phyloP scores from a whole-genome alignment of 148 eudicot genomes.

The Polygonum aviculare region DNA sequence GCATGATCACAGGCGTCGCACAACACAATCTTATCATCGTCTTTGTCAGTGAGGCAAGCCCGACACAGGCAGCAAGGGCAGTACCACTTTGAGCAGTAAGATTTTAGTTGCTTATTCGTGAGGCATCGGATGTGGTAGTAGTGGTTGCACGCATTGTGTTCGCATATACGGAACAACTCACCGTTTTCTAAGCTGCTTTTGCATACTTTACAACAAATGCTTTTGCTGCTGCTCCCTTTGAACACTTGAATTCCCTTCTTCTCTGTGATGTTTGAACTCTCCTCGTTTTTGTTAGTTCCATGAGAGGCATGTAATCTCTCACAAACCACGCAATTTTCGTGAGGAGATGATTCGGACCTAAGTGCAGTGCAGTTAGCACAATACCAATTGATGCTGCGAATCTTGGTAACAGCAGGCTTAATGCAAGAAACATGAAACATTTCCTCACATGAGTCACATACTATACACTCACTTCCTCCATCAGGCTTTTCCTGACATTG shows the following conservation, averaged over 20 bases:
- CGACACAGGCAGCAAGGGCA: conserved; percentile 94
- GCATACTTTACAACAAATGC: conserved; percentile 44
- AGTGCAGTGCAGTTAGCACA: conserved; percentile 54
- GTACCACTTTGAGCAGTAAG: conserved; percentile 65
- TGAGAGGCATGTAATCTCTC: conserved; percentile 36
- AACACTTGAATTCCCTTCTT: conserved; percentile 24
- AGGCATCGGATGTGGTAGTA: conserved; percentile 70
- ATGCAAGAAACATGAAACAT: conserved; percentile 79
- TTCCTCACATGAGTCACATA: conserved; percentile 82
- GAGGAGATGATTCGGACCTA: conserved; percentile 43
- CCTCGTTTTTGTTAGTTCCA: conserved; percentile 19
- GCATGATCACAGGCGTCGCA: conserved; percentile 93
- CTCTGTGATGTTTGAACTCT: conserved; percentile 19
- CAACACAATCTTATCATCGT: conserved; percentile 62
- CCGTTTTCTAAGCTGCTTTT: conserved; percentile 21
- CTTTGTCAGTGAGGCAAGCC: conserved; percentile 60
- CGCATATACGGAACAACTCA: conserved; percentile 55
- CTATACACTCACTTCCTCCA: conserved; percentile 58
- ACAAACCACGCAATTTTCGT: conserved; percentile 67
- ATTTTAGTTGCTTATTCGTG: conserved; percentile 45
- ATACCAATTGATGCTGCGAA: conserved; percentile 70
- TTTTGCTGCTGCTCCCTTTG: conserved; percentile 19
- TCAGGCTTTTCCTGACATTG: conserved; percentile 53
- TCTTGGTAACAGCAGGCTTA: conserved; percentile 53
- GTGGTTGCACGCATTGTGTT: conserved; percentile 55